Conservation (phyloP, 2,329 filamentous ascomycete genomes). For the Ophiognomonia clavigignenti-juglandacearum region DNA sequence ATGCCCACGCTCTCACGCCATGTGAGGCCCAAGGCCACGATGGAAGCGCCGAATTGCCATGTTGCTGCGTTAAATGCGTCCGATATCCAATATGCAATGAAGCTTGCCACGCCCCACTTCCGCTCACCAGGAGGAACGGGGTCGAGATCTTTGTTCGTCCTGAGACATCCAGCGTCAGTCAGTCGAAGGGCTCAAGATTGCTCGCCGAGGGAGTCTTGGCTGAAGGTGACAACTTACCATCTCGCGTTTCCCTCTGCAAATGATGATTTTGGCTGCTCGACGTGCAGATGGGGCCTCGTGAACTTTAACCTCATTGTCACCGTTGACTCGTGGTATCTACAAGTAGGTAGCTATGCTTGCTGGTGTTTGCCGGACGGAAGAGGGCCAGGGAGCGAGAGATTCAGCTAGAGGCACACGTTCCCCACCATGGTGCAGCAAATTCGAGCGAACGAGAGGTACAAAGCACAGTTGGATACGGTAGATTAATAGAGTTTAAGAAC, state of each 20-base stretch:
- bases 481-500: too few species aligned
- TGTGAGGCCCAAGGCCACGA: constrained; percentile 5
- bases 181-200: too few species aligned
- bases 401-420: too few species aligned
- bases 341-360: too few species aligned
- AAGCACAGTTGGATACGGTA: too few species aligned
- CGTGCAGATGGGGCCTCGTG: constrained; percentile 5
- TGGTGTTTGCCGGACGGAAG: too few species aligned
- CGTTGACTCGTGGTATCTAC: background rate
- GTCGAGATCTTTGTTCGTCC: constrained; percentile 4
- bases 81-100: constrained; percentile 9
- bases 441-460: too few species aligned
- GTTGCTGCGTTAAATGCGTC: constrained; percentile 5
- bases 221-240: background rate
- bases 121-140: background rate
- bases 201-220: background rate
- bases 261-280: constrained; percentile 8
- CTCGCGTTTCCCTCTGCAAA: constrained; percentile 12
- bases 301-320: background rate
- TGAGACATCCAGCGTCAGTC: background rate
- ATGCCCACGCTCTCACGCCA: constrained; percentile 1
- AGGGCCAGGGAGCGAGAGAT: too few species aligned
- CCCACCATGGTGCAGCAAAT: too few species aligned
- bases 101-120: constrained; percentile 1
- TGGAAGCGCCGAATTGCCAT: constrained; percentile 13